Conservation (phyloP, 345 rosid genomes). For the Lumnitzera littorea region DNA sequence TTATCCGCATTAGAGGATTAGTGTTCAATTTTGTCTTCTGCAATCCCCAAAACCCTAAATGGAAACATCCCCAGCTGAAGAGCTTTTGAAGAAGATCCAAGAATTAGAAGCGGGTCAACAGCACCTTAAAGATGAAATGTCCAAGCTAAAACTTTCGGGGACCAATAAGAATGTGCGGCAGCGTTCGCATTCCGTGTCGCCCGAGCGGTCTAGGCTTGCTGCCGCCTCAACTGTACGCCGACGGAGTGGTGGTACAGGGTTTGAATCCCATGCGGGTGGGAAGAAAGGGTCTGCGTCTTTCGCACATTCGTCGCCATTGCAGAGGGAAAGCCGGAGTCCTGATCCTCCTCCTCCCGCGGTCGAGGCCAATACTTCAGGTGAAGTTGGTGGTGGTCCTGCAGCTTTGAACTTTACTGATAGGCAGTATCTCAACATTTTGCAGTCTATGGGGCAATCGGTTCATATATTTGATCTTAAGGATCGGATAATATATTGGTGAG, state of each 20-base stretch:
- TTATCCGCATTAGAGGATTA: too few relatives aligned
- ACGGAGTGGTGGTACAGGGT: conserved; percentile 17
- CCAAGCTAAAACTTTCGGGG: conserved; percentile 47
- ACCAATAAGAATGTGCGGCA: conserved; percentile 20
- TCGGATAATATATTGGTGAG: conserved; percentile 81
- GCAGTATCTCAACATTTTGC: conserved; percentile 81
- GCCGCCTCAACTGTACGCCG: conserved; percentile 24
- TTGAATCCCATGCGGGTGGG: conserved; percentile 28
- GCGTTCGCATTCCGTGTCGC: conserved; percentile 76
- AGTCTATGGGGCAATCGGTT: conserved; percentile 91
- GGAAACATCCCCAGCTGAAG: conserved; percentile 69
- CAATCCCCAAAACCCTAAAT: conserved; percentile 12
- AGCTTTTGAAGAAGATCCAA: conserved; percentile 76
- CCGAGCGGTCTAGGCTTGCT: conserved; percentile 37
- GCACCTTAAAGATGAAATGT: conserved; percentile 73
- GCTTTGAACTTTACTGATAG: conserved; percentile 51
- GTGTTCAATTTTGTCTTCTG: too few relatives aligned
- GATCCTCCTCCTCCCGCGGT: conserved; percentile 16
- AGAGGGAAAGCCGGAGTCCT: conserved; percentile 52
- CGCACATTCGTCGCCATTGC: conserved; percentile 82
- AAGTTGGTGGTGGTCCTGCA: conserved; percentile 36
- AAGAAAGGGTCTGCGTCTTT: conserved; percentile 54
- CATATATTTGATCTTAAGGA: conserved; percentile 59
- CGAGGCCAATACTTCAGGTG: conserved; percentile 7
- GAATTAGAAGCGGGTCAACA: conserved; percentile 85